Evolutionary conservation across 2,329 filamentous ascomycete species (phyloP), one percentile per base, ranked within the genome.

Genomic region (Fusarium sp.): DNA sequence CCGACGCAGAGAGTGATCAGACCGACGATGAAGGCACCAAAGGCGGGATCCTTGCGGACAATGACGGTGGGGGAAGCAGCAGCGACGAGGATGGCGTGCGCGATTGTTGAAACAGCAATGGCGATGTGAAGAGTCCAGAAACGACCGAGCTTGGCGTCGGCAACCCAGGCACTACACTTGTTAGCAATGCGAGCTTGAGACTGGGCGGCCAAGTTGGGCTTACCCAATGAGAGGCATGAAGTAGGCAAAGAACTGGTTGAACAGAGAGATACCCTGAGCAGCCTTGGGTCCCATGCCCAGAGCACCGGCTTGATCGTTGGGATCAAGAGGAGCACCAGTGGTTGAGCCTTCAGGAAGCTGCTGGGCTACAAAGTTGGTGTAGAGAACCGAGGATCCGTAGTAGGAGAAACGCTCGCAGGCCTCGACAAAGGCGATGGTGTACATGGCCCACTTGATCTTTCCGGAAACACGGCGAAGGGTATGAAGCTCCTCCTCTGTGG

Each of bases 391-490:
- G 5, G 87, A 88, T 50, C 89, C 90, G 70, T 92, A 92, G 83
- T 91, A 93, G 13, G 87, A 89, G 76, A 91, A 91, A 44, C 89
- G 87, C 77, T 93, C 90, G 77, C 87, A 90, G 53, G 91, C 78
- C 75, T 93, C 90, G 56, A 90, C 85, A 60, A 91, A 86, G 43
- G 88, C 88, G 56, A 93, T 84, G 23, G 86, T 87, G 76, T 86
- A 92, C 54, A 88, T 83, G 50, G 81, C 77, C 82, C 83, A 87
- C 44, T 87, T 86, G 58, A 92, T 84, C 70, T 80, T 81, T 60
- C 85, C 87, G 11, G 86, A 84, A 19, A 90, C 83, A 68, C 86
- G 84, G 45, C 80, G 83, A n/a, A 90, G 82, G 0, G 84, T 87
- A 13, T 63, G 71, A 57, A 86, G 73, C 59, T 90, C 87, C 71